Evolutionary conservation across 2,329 filamentous ascomycete genomes (phyloP).

Genomic region (Penicillium janthinellum): DNA sequence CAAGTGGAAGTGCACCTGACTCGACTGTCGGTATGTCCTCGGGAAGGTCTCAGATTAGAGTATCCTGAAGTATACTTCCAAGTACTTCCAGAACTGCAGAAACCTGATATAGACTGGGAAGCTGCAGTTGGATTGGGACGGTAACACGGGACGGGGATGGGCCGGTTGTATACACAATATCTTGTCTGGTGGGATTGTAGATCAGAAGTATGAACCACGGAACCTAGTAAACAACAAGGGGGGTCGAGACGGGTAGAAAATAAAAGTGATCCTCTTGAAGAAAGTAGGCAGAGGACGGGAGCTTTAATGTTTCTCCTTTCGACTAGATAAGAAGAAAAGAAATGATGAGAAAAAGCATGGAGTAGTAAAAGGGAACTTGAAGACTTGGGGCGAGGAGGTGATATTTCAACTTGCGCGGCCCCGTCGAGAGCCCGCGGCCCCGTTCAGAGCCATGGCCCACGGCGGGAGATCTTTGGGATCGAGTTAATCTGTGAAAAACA

Average conservation of each 20-base stretch:
- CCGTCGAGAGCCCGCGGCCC: conserved; percentile 10
- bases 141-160: conserved; percentile 20
- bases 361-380: conserved; percentile 5
- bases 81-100: background rate
- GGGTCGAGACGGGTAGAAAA: conserved; percentile 10
- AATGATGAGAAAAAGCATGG: conserved; percentile 7
- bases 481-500: background rate
- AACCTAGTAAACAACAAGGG: background rate
- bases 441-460: conserved; percentile 11
- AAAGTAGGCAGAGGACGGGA: background rate
- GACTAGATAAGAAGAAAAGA: conserved; percentile 11
- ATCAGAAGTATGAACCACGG: background rate
- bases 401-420: conserved; percentile 20
- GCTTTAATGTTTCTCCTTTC: conserved; percentile 4
- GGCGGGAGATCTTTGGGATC: conserved; percentile 3
- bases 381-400: background rate
- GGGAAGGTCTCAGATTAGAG: conserved; percentile 1
- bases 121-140: conserved; percentile 6
- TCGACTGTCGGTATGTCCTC: conserved; percentile 9
- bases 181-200: conserved; percentile 5
- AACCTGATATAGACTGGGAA: background rate
- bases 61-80: background rate
- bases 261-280: background rate
- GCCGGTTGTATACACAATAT: conserved; percentile 24
- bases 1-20: conserved; percentile 7